Evolutionary conservation across 352 stramenopile species (phyloP).

Genomic region (Globisporangium nodosum): DNA sequence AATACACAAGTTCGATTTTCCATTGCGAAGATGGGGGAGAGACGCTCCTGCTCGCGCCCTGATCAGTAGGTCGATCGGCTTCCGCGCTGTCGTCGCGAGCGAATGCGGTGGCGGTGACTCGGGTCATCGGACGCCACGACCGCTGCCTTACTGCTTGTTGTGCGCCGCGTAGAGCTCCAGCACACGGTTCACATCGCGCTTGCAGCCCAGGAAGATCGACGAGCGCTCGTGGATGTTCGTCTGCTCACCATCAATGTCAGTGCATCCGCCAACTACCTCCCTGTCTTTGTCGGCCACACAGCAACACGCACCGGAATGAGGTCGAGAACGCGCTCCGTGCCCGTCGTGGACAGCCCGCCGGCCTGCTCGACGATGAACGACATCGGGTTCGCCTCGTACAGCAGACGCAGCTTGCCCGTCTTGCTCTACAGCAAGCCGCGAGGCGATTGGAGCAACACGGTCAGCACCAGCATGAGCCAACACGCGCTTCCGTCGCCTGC

Average conservation of each 20-base stretch:
- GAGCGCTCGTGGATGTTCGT: slow-evolving; percentile 96
- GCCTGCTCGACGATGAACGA: slow-evolving; percentile 98
- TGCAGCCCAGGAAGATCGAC: slow-evolving; percentile 96
- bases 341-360: slow-evolving; percentile 94
- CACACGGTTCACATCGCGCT: slow-evolving; percentile 80
- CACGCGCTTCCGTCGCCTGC: not conserved
- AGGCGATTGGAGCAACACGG: not conserved
- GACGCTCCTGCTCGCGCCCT: not conserved
- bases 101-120: not conserved
- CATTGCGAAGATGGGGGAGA: not conserved
- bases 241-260: slow-evolving; percentile 15
- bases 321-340: slow-evolving; percentile 91
- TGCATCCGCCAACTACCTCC: too few species aligned
- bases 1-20: not conserved
- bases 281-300: too few species aligned
- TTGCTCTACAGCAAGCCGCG: slow-evolving; percentile 27
- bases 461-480: not conserved
- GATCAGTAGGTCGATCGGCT: not conserved
- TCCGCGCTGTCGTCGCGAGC: not conserved
- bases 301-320: slow-evolving; percentile 72
- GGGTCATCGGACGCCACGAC: not conserved
- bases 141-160: slow-evolving; percentile 39
- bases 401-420: slow-evolving; percentile 94
- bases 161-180: slow-evolving; percentile 68
- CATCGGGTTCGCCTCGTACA: slow-evolving; percentile 99